Conservation (phyloP, 2,329 filamentous ascomycete genomes). For the Xylariales sp. region DNA sequence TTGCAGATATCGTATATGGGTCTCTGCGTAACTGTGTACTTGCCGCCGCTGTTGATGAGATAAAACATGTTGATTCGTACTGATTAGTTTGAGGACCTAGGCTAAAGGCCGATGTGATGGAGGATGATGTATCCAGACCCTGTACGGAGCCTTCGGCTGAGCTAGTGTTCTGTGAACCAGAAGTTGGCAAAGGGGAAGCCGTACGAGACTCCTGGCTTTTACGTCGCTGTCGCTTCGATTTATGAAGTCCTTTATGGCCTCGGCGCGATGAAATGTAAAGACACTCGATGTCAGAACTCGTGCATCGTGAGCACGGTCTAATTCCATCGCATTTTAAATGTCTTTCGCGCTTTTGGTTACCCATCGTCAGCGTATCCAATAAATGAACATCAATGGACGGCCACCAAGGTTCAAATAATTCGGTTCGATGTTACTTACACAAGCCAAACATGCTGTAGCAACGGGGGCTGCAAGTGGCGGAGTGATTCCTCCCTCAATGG, state of each 20-base stretch:
- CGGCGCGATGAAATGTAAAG: slow-evolving; percentile 70
- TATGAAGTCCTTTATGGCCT: slow-evolving; percentile 67
- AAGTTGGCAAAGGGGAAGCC: too few relatives aligned
- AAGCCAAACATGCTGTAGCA: not conserved
- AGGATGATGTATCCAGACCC: slow-evolving; percentile 18
- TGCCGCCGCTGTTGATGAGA: slow-evolving; percentile 34
- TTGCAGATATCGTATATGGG: slow-evolving; percentile 39
- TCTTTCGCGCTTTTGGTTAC: slow-evolving; percentile 45
- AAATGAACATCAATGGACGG: too few relatives aligned
- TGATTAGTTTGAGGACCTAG: too few relatives aligned
- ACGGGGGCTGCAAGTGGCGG: too few relatives aligned
- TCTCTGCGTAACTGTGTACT: slow-evolving; percentile 21
- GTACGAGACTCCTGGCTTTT: slow-evolving; percentile 51
- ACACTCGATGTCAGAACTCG: slow-evolving; percentile 54
- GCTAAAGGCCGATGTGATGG: slow-evolving; percentile 28
- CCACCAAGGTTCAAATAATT: too few relatives aligned
- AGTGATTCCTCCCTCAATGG: too few relatives aligned
- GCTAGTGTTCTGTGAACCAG: slow-evolving; percentile 40
- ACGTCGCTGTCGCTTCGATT: slow-evolving; percentile 38
- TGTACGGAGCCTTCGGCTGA: slow-evolving; percentile 23
- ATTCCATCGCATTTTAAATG: slow-evolving; percentile 75
- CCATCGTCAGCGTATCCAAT: too few relatives aligned
- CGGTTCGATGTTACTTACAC: not conserved
- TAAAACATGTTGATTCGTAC: slow-evolving; percentile 33
- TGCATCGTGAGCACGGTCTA: slow-evolving; percentile 66